Percentiles rank a stretch among this genome's conserved stretches.
phyloP scores from a whole-genome alignment of 495 filamentous ascomycete species.

The Clohesyomyces aquaticus region DNA sequence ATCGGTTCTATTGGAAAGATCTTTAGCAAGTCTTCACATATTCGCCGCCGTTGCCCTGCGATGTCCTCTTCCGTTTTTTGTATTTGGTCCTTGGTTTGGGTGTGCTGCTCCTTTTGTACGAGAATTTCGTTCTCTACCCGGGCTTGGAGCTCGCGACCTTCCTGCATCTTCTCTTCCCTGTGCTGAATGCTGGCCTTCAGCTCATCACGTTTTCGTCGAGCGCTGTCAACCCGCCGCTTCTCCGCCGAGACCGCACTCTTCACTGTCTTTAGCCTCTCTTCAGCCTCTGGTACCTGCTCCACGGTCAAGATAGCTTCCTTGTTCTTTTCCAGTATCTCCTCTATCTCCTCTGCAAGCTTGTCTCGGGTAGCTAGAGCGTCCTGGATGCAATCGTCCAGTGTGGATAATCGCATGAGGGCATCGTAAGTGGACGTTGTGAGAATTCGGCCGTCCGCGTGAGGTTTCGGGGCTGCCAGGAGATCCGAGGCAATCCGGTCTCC shows the following conservation, averaged over 20 bases:
- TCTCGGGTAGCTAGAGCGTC: constrained; percentile 82
- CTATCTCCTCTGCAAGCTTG: constrained; percentile 76
- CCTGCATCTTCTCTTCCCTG: constrained; percentile 66
- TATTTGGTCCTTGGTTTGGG: constrained; percentile 57
- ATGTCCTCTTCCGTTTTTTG: constrained; percentile 63
- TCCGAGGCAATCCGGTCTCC: constrained; percentile 40
- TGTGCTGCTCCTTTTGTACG: constrained; percentile 62
- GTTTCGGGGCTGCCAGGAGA: constrained; percentile 45
- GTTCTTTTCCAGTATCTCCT: constrained; percentile 64
- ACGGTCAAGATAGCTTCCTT: constrained; percentile 49
- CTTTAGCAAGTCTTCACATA: constrained; percentile 75
- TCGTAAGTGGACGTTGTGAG: constrained; percentile 83
- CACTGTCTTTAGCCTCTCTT: constrained; percentile 64
- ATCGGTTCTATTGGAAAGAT: constrained; percentile 81
- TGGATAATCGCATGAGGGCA: constrained; percentile 83
- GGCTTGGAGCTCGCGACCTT: constrained; percentile 62
- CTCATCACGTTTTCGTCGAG: constrained; percentile 62
- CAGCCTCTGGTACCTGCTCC: constrained; percentile 62
- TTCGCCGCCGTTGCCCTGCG: constrained; percentile 79
- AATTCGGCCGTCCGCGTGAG: constrained; percentile 49
- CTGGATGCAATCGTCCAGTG: constrained; percentile 88
- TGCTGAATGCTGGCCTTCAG: constrained; percentile 67
- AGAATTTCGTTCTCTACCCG: constrained; percentile 54
- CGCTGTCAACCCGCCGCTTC: constrained; percentile 64
- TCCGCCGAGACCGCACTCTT: constrained; percentile 65